Evolutionary conservation across 441 rosid genomes (phyloP).

Genomic region (Syzygium malaccense): DNA sequence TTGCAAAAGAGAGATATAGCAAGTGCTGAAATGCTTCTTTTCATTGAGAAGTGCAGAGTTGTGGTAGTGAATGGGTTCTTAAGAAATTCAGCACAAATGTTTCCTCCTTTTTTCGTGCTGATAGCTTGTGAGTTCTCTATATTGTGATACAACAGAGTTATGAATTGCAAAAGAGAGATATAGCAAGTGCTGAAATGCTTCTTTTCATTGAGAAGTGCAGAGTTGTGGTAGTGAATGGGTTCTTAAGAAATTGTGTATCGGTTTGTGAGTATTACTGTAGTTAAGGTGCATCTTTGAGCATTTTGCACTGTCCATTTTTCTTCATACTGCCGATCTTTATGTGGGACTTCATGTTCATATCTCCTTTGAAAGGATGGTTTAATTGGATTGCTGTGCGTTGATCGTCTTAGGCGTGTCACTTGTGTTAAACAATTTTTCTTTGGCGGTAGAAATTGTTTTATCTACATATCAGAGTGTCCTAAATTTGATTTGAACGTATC

Average conservation of each 20-base stretch:
- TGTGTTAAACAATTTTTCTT: not conserved
- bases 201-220: not conserved
- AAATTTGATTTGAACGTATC: not conserved
- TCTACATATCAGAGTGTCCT: not conserved
- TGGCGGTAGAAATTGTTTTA: not conserved
- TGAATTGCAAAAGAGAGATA: not conserved
- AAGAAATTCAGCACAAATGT: not conserved
- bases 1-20: not conserved
- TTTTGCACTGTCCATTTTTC: not conserved
- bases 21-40: not conserved
- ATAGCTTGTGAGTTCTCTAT: not conserved
- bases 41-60: not conserved
- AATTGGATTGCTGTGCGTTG: not conserved
- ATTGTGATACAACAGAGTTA: not conserved
- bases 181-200: not conserved
- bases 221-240: not conserved
- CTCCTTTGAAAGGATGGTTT: not conserved
- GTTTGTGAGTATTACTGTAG: not conserved
- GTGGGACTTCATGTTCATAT: not conserved
- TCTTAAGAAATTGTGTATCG: not conserved
- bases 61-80: not conserved
- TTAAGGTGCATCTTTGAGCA: not conserved
- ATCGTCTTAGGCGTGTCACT: not conserved
- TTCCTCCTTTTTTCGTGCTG: not conserved
- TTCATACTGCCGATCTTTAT: not conserved